These are phyloP conservation scores for Celoporthe dispersa DNA, from an alignment of 2,329 filamentous ascomycete genomes.

Conservation along the genomic window DNA sequence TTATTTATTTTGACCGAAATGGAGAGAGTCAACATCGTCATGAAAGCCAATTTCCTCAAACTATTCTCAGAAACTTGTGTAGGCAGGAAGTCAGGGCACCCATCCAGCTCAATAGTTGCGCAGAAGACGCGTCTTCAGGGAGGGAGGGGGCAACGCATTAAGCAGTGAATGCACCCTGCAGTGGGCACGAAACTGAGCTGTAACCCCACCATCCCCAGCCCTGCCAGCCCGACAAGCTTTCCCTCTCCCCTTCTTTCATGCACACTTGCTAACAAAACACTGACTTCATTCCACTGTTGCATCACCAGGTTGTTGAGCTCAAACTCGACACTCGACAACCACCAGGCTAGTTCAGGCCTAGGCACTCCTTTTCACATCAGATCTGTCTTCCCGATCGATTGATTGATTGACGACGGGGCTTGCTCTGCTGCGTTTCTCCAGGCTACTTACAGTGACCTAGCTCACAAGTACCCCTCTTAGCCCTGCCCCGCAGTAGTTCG, in stretches of 20 bases:
- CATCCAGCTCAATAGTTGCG: not conserved
- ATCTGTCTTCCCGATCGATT: constrained; percentile 9
- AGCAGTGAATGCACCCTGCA: not conserved
- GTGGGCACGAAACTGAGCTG: not conserved
- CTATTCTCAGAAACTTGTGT: not conserved
- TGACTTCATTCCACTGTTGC: constrained; percentile 7
- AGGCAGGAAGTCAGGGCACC: not conserved
- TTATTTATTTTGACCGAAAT: not conserved
- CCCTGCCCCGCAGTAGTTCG: constrained; percentile 6
- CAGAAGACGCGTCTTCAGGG: not conserved
- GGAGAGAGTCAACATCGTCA: not conserved
- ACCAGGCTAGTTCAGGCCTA: constrained; percentile 15
- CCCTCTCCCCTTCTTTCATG: constrained; percentile 14
- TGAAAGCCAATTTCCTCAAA: not conserved
- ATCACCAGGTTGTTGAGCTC: constrained; percentile 13
- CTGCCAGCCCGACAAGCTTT: constrained; percentile 9
- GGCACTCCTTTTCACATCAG: not conserved
- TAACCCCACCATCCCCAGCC: constrained; percentile 21
- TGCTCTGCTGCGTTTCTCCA: not conserved
- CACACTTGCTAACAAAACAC: constrained; percentile 18
- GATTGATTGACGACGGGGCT: too few relatives aligned
- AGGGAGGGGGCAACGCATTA: not conserved
- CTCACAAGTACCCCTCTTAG: constrained; percentile 3
- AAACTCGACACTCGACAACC: constrained; percentile 3
- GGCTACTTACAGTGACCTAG: not conserved